Base-by-base conservation (phyloP, 495 filamentous ascomycete species). In the Viridothelium virens region DNA sequence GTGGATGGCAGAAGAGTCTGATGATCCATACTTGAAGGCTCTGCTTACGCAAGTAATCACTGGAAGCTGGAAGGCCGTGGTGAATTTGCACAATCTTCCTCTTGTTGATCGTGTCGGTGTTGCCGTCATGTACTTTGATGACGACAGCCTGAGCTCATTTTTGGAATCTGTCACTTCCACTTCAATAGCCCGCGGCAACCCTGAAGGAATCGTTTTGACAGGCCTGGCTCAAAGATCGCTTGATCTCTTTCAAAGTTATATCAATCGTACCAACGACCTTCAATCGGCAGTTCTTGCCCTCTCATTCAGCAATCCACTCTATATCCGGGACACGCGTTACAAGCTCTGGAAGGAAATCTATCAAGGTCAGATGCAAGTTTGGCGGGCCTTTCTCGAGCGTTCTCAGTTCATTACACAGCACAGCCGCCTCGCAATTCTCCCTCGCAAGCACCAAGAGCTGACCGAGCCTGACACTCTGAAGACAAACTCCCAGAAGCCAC, bases 31-130 rank as follows among this genome's bases (percentile, higher is more conserved):
- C 72, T 84, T 94, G 10, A 86, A 92, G 62, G 92, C 92, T 0
- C 88, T 98, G 64, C 89, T 96, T n/a, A 87, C 90, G n/a, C 86
- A 91, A 63, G 91, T 97, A 62, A 87, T 90, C 62, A 91, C 89
- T 33, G 91, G 91, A 7, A 85, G 95, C 73, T 97, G 94, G 94
- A 79, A 84, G 37, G 84, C 85, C 11, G 91, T 97, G 31, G 84
- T 90, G 65, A 83, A 90, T 62, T 92, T 97, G 73, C 80, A 81
- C 3, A 91, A 91, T 38, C 82, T 98, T 0, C 91, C 94, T 0
- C 82, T 97, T 14, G 84, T 85, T 50, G 91, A 96, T 68, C 90
- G 95, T 12, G 82, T 95, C 46, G 90, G 88, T 37, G 87, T 97
- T 10, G 94, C 95, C 0, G 77, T 97, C 37, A 85, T 90, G 68